These are phyloP conservation scores for Aspergillus amoenus DNA, from an alignment of 2,329 filamentous ascomycete species.

Conservation along the genomic window DNA sequence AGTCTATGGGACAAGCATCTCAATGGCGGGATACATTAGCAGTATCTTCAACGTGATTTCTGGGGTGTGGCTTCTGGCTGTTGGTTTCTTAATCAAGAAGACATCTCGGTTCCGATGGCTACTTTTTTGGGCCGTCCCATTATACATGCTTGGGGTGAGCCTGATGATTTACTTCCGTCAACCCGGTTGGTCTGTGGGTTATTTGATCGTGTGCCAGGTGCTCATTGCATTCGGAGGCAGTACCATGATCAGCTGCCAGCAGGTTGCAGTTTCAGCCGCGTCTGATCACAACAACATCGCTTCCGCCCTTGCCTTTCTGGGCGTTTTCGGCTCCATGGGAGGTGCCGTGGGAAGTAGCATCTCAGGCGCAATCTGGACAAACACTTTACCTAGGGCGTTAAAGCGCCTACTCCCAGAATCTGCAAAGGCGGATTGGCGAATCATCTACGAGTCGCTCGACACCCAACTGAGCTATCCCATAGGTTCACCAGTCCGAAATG, in stretches of 20 bases:
- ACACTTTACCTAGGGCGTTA: constrained; percentile 53
- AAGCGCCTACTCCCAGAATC: constrained; percentile 12
- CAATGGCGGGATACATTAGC: constrained; percentile 44
- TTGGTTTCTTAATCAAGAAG: constrained; percentile 51
- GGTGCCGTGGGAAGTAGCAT: constrained; percentile 56
- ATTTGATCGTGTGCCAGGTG: constrained; percentile 60
- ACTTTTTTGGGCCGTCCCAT: constrained; percentile 53
- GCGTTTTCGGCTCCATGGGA: constrained; percentile 57
- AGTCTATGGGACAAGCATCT: constrained; percentile 27
- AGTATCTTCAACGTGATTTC: constrained; percentile 54
- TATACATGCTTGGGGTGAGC: constrained; percentile 54
- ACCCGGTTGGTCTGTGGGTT: constrained; percentile 49
- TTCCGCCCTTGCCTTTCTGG: constrained; percentile 55
- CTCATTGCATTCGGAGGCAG: constrained; percentile 58
- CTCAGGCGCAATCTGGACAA: constrained; percentile 62
- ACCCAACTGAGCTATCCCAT: constrained; percentile 32
- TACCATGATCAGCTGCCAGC: constrained; percentile 53
- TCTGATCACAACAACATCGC: constrained; percentile 58
- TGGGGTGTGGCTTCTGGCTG: constrained; percentile 56
- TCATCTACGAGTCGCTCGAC: constrained; percentile 17
- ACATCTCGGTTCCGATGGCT: constrained; percentile 56
- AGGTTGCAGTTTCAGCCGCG: constrained; percentile 57
- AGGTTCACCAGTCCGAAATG: constrained; percentile 49
- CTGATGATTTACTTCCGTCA: constrained; percentile 59
- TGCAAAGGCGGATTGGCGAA: constrained; percentile 11